These are phyloP conservation scores for Lichtheimia ornata DNA, from an alignment of 371 early-diverging fungal genomes.

Conservation along the genomic window DNA sequence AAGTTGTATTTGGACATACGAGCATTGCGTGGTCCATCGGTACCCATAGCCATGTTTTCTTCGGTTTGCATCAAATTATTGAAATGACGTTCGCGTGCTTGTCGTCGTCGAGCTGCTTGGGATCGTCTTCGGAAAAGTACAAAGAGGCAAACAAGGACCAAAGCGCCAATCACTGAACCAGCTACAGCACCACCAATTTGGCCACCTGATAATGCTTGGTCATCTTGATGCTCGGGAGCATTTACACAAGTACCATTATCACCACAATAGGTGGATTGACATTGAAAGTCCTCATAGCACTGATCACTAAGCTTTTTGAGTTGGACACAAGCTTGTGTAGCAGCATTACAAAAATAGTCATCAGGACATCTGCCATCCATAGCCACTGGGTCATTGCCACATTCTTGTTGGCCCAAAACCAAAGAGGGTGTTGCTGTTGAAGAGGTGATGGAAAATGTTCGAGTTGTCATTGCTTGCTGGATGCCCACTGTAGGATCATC, in stretches of 20 bases:
- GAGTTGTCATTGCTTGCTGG: background rate
- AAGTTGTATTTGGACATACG: conserved; percentile 33
- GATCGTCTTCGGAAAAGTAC: conserved; percentile 13
- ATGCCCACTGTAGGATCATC: background rate
- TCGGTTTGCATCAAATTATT: too few species aligned
- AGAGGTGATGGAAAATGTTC: conserved; percentile 25
- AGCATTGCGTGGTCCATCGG: background rate
- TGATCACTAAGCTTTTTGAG: conserved; percentile 10
- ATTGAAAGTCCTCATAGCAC: conserved; percentile 36
- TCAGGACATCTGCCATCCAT: conserved; percentile 22
- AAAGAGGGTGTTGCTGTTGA: conserved; percentile 34
- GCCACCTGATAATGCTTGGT: conserved; percentile 19
- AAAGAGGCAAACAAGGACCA: conserved; percentile 12
- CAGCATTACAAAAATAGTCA: conserved; percentile 33
- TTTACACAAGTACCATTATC: conserved; percentile 6
- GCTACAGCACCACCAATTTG: conserved; percentile 29
- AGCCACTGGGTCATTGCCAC: conserved; percentile 24
- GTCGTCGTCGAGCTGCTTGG: conserved; percentile 12
- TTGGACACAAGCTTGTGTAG: conserved; percentile 18
- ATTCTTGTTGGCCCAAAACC: conserved; percentile 29
- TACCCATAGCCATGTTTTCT: too few species aligned
- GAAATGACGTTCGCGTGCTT: too few species aligned
- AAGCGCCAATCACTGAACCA: conserved; percentile 28
- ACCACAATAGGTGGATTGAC: conserved; percentile 26
- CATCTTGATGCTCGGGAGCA: background rate